Evolutionary conservation across 768 basidiomycete species (phyloP), one percentile per base, ranked within the genome.

Genomic region (Russula sp.): DNA sequence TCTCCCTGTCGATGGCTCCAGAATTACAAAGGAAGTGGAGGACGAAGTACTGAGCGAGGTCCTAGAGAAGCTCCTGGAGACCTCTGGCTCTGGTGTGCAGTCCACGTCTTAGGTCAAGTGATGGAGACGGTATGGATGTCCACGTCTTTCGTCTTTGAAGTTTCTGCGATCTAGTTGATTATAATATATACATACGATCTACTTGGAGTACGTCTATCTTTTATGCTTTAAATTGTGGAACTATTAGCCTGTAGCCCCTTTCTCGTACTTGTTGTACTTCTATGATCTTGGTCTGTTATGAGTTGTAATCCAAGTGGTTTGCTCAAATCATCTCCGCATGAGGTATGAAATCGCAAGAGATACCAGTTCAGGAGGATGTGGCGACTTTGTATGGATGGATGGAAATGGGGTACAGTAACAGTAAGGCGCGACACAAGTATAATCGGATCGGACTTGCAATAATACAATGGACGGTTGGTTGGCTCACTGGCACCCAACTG

Each of bases 21-120:
- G 75, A 74, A 62, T 80, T 10, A 76, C 75, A 31, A 84, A 82
- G 67, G 86, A 86, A 10, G 72, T 72, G 1, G 87, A 88, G 70
- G 86, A 87, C 67, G 80, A 86, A 59, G 80, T 88, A 57, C 83
- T 87, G 37, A 86, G 84, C 13, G 82, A 77, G 6, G 66, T 88
- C 65, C 71, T 88, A 37, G 86, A 88, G 67, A 82, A 82, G 48
- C 74, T 88, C 55, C 73, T 87, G 50, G 75, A 82, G 4, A 6
- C 22, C 14, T 60, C 67, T 52, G 61, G 50, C 6, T 66, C 67
- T 9, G 39, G 54, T 20, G 1, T 27, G 53, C 63, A 31, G 14
- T 34, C 59, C 6, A 40, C 55, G 42, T 14, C n/a, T 57, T 49
- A 47, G 54, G 31, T 32, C 20, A 58, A 51, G 32, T 37, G 44